These are phyloP conservation scores for Rosa multiflora DNA, from an alignment of 306 rosid species.

Conservation along the genomic window DNA sequence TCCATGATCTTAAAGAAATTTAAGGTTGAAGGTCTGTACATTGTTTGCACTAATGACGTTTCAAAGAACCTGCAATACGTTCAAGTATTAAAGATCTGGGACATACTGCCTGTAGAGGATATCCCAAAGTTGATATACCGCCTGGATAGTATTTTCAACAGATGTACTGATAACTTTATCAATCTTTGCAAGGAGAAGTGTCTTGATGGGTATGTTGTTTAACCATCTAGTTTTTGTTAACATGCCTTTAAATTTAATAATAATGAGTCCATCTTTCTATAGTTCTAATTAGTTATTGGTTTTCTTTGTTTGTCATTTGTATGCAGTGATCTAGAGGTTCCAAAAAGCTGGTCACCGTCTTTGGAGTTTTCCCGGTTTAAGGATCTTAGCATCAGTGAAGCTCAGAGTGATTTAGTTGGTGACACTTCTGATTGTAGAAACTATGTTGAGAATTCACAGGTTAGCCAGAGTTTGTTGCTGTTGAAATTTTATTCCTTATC, in stretches of 20 bases:
- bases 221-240: background rate
- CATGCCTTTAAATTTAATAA: background rate
- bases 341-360: constrained; percentile 48
- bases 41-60: constrained; percentile 59
- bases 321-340: constrained; percentile 52
- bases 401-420: constrained; percentile 27
- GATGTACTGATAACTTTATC: constrained; percentile 52
- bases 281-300: background rate
- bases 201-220: constrained; percentile 50
- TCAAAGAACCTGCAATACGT: constrained; percentile 34
- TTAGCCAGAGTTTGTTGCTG: constrained; percentile 71
- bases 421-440: constrained; percentile 46
- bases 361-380: constrained; percentile 39
- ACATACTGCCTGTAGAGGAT: constrained; percentile 50
- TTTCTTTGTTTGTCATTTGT: constrained; percentile 5
- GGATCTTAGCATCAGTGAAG: constrained; percentile 28
- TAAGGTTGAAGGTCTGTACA: constrained; percentile 54
- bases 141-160: constrained; percentile 52
- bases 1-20: constrained; percentile 46
- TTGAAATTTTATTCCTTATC: constrained; percentile 78
- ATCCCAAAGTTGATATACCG: constrained; percentile 56
- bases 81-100: constrained; percentile 80
- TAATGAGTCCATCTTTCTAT: background rate
- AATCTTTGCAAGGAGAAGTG: constrained; percentile 50
- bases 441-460: constrained; percentile 75